Conservation (phyloP, 768 basidiomycete species). For the Mycena indigotica region DNA sequence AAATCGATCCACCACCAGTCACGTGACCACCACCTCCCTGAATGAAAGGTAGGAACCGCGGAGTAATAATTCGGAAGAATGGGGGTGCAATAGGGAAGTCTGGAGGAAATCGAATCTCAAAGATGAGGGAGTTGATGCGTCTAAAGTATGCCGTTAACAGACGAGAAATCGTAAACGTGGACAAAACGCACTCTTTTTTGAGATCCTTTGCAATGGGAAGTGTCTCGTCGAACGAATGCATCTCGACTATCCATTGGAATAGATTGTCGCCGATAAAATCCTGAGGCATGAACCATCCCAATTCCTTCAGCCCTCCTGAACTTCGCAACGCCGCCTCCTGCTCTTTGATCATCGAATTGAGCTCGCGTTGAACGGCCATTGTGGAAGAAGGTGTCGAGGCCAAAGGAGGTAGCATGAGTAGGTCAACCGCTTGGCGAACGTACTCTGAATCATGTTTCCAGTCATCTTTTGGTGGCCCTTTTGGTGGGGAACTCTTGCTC, state of each 20-base stretch:
- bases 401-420: constrained; percentile 61
- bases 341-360: constrained; percentile 61
- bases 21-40: constrained; percentile 73
- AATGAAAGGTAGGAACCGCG: constrained; percentile 70
- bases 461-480: constrained; percentile 40
- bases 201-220: constrained; percentile 67
- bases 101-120: constrained; percentile 62
- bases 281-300: constrained; percentile 74
- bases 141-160: constrained; percentile 31
- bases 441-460: constrained; percentile 59
- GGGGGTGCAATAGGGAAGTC: constrained; percentile 70
- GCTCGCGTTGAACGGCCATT: constrained; percentile 61
- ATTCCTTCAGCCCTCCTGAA: constrained; percentile 44
- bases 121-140: constrained; percentile 57
- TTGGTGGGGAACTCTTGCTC: constrained; percentile 14
- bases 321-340: constrained; percentile 45
- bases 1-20: constrained; percentile 71
- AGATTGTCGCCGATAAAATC: constrained; percentile 68
- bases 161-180: neutral
- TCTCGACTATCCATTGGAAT: constrained; percentile 74
- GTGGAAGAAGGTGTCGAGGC: constrained; percentile 57
- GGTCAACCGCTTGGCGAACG: constrained; percentile 44
- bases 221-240: constrained; percentile 66
- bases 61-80: constrained; percentile 75
- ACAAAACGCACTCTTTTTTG: constrained; percentile 42